Conservation (phyloP, 2,329 filamentous ascomycete genomes). For the Dactylonectria estremocensis region DNA sequence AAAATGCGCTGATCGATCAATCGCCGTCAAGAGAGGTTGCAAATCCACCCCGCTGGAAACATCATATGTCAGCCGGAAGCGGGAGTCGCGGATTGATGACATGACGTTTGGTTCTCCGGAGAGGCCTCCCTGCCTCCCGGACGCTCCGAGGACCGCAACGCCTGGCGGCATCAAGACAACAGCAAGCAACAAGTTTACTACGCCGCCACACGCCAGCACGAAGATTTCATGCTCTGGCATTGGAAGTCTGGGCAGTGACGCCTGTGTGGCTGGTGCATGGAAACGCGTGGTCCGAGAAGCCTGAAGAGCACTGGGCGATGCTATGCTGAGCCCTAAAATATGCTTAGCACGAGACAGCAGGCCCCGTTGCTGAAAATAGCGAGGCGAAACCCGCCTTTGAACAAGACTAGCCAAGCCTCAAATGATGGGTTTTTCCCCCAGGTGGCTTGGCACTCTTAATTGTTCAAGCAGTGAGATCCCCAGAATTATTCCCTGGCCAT, state of each 20-base stretch:
- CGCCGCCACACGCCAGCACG: not conserved
- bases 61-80: not conserved
- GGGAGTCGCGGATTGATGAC: not conserved
- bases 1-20: not conserved
- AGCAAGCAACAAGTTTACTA: not conserved
- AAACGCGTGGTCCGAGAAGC: not conserved
- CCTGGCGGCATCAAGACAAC: not conserved
- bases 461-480: not conserved
- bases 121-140: constrained; percentile 2
- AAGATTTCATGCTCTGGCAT: not conserved
- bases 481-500: not conserved
- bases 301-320: not conserved
- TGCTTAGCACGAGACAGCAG: no score
- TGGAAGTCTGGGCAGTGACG: not conserved
- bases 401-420: no score
- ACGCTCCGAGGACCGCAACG: not conserved
- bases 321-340: no score
- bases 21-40: not conserved
- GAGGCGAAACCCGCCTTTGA: not conserved
- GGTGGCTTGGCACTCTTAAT: not conserved
- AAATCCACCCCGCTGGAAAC: not conserved
- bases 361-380: constrained; percentile 4
- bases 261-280: not conserved
- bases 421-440: not conserved
- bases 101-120: not conserved